A percentile compares a stretch with the other conserved stretches of the same genome.
Conservation (phyloP, 208 protist species). For the Crithidia sp. region DNA sequence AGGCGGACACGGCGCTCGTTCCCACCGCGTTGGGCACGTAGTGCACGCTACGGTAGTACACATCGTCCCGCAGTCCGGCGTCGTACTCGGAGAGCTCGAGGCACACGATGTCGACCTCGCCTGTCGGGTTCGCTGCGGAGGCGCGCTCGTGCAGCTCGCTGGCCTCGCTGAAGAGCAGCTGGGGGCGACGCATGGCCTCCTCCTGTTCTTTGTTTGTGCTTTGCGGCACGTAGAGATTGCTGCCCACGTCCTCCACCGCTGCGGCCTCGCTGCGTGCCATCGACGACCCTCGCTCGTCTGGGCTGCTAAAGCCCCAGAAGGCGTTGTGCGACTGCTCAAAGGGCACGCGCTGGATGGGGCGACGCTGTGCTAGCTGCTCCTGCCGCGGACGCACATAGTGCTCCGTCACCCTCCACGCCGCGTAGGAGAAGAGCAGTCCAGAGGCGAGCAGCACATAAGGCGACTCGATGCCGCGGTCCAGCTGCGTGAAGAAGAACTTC, state of each 20-base stretch:
- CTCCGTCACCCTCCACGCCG: slow-evolving; percentile 69
- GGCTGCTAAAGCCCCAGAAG: slow-evolving; percentile 71
- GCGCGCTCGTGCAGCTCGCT: slow-evolving; percentile 59
- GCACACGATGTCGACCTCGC: slow-evolving; percentile 63
- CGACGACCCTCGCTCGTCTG: neutral
- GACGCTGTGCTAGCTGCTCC: slow-evolving; percentile 48
- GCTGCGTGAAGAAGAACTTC: slow-evolving; percentile 82
- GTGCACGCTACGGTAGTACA: slow-evolving; percentile 89
- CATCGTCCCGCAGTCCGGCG: slow-evolving; percentile 61
- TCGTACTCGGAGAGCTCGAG: slow-evolving; percentile 89
- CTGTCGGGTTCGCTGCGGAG: slow-evolving; percentile 33
- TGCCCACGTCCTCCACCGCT: slow-evolving; percentile 23
- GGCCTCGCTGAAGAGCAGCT: slow-evolving; percentile 70
- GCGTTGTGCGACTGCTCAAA: slow-evolving; percentile 72
- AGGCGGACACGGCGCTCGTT: neutral
- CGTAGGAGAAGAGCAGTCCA: slow-evolving; percentile 51
- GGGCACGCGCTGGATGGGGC: slow-evolving; percentile 61
- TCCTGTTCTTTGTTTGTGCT: slow-evolving; percentile 47
- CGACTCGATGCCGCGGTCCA: slow-evolving; percentile 82
- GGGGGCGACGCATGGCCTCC: slow-evolving; percentile 71
- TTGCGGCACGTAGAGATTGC: slow-evolving; percentile 41
- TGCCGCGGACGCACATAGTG: slow-evolving; percentile 57
- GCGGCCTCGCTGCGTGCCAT: neutral
- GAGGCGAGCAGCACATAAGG: slow-evolving; percentile 66
- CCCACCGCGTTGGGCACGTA: slow-evolving; percentile 49